A percentile compares a stretch with the other conserved stretches of the same genome.
Evolutionary conservation across 768 basidiomycete genomes (phyloP).

Genomic region (Mrakia hoshinonis): DNA sequence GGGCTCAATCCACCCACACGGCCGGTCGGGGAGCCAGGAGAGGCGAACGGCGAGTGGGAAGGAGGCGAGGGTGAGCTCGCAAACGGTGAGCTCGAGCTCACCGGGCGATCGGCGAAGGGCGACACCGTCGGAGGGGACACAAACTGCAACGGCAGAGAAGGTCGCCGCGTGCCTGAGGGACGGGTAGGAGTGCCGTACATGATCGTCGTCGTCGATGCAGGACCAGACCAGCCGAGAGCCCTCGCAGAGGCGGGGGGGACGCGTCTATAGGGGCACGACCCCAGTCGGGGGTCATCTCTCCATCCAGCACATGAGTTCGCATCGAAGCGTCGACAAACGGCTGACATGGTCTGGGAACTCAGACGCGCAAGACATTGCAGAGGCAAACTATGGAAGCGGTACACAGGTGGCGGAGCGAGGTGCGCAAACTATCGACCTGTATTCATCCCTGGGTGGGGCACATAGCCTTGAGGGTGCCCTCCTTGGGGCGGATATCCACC

Average conservation of each 20-base stretch:
- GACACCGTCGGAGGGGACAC: too few relatives aligned
- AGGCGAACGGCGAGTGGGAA: neutral
- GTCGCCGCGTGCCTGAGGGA: neutral
- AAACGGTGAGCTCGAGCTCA: neutral
- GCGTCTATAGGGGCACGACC: neutral
- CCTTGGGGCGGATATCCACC: neutral
- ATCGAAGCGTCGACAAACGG: too few relatives aligned
- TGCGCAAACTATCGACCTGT: neutral
- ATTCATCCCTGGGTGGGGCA: neutral
- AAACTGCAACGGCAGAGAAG: neutral
- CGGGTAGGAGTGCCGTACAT: neutral
- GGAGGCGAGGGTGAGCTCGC: neutral
- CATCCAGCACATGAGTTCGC: too few relatives aligned
- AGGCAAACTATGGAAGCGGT: neutral
- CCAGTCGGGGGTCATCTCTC: too few relatives aligned
- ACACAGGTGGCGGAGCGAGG: neutral
- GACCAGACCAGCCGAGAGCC: neutral
- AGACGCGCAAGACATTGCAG: neutral
- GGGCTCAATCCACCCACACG: neutral
- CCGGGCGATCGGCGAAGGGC: too few relatives aligned
- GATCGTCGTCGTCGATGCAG: neutral
- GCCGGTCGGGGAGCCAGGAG: neutral
- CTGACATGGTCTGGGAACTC: too few relatives aligned
- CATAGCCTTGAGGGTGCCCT: slow-evolving; percentile 2
- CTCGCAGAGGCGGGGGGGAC: too few relatives aligned